Evolutionary conservation across 2,329 filamentous ascomycete genomes (phyloP).

Genomic region (Fonsecaea erecta): DNA sequence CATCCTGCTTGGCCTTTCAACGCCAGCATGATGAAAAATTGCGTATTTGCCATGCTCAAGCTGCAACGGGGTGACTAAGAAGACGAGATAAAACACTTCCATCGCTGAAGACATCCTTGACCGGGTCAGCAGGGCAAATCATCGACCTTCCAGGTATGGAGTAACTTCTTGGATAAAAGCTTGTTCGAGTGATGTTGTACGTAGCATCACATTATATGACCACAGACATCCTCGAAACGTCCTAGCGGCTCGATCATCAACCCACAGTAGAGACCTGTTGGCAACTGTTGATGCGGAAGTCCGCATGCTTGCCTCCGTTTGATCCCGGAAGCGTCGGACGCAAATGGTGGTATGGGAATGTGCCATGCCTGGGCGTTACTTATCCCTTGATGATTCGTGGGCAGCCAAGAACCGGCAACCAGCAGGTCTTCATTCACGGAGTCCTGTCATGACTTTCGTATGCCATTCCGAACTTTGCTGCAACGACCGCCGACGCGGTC

Average conservation of each 20-base stretch:
- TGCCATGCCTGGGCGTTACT: neutral
- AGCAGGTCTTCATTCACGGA: neutral
- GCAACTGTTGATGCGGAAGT: neutral
- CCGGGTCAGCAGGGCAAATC: conserved; percentile 8
- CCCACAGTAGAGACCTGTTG: neutral
- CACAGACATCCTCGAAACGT: neutral
- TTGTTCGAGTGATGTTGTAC: conserved; percentile 10
- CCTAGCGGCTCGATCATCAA: conserved; percentile 2
- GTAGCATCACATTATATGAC: neutral
- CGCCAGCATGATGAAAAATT: neutral
- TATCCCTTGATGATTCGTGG: neutral
- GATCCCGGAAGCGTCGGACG: conserved; percentile 9
- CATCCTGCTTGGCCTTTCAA: conserved; percentile 4
- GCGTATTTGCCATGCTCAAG: neutral
- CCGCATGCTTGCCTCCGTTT: neutral
- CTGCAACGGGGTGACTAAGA: neutral
- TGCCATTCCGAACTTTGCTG: neutral
- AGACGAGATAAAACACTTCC: neutral
- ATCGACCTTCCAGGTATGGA: neutral
- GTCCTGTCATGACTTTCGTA: neutral
- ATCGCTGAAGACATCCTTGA: neutral
- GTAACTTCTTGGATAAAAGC: conserved; percentile 15
- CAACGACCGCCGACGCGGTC: neutral
- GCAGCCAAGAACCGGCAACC: neutral
- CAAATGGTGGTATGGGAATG: neutral